Conservation (phyloP, 2,329 filamentous ascomycete genomes). For the Cercospora sp. region DNA sequence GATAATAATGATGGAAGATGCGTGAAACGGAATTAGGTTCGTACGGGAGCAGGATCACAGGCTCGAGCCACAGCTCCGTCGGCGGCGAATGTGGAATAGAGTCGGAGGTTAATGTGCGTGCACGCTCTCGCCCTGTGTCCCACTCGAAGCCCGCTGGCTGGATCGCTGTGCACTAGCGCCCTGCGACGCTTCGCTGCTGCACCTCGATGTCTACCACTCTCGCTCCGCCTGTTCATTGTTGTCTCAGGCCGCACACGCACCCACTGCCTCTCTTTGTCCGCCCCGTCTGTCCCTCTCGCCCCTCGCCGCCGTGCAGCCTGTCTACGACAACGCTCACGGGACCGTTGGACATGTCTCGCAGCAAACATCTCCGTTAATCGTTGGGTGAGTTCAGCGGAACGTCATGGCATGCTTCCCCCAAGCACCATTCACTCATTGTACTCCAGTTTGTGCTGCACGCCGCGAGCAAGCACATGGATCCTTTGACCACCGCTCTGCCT, state of each 20-base stretch:
- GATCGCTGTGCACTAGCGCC: conserved; percentile 23
- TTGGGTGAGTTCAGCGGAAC: conserved; percentile 24
- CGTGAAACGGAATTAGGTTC: conserved; percentile 17
- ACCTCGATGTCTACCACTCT: conserved; percentile 13
- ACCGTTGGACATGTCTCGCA: conserved; percentile 19
- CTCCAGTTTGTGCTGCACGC: conserved; percentile 25
- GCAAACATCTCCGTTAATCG: conserved; percentile 26
- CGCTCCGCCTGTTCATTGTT: conserved; percentile 8
- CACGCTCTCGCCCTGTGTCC: conserved; percentile 16
- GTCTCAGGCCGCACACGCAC: conserved; percentile 18
- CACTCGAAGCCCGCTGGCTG: conserved; percentile 17
- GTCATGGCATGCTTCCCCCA: conserved; percentile 14
- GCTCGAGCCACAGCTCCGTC: conserved; percentile 18
- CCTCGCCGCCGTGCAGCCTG: conserved; percentile 13
- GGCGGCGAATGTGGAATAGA: conserved; percentile 18
- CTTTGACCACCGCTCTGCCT: conserved; percentile 17
- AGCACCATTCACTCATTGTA: conserved; percentile 25
- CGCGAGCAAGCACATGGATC: conserved; percentile 29
- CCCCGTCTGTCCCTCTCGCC: background rate
- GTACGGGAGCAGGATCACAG: conserved; percentile 10
- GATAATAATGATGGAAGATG: conserved; percentile 1
- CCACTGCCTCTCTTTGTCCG: background rate
- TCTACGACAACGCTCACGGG: conserved; percentile 11
- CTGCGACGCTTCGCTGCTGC: conserved; percentile 18
- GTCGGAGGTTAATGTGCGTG: conserved; percentile 12